Conservation (phyloP, 2,329 filamentous ascomycete genomes). For the Aphanocladium album region DNA sequence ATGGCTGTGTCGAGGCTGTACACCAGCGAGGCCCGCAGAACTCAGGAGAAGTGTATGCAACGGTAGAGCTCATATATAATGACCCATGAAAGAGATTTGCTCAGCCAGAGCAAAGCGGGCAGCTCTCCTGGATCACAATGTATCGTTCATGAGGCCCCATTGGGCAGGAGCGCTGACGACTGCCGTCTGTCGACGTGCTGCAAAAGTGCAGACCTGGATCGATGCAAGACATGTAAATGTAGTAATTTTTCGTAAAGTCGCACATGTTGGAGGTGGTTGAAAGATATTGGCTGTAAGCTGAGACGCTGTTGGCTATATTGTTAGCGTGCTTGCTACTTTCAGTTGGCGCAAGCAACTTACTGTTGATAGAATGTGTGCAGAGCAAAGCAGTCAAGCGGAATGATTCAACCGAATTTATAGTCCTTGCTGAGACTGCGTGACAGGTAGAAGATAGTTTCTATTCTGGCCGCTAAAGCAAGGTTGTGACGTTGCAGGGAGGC, state of each 20-base stretch:
- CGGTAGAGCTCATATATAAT: not conserved
- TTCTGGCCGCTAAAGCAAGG: not conserved
- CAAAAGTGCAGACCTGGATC: slow-evolving; percentile 69
- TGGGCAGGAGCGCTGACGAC: slow-evolving; percentile 52
- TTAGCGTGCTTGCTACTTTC: not conserved
- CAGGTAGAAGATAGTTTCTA: not conserved
- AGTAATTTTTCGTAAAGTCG: slow-evolving; percentile 69
- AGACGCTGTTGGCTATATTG: not conserved
- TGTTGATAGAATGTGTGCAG: not conserved
- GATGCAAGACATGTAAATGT: slow-evolving; percentile 66
- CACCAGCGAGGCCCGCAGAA: not conserved
- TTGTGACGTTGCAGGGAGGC: not conserved
- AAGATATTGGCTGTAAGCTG: not conserved
- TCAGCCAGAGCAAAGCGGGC: slow-evolving; percentile 39
- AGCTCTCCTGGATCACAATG: slow-evolving; percentile 63
- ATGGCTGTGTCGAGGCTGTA: not conserved
- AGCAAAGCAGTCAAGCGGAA: not conserved
- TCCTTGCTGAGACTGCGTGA: not conserved
- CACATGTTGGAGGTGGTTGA: slow-evolving; percentile 40
- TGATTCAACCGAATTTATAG: not conserved
- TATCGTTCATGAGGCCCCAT: slow-evolving; percentile 68
- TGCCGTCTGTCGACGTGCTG: slow-evolving; percentile 63
- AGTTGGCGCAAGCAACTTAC: not conserved
- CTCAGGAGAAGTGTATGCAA: not conserved
- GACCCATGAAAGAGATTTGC: not conserved